phyloP scores from a whole-genome alignment of 2,329 filamentous ascomycete genomes.

The Chaetomiaceae sp. region DNA sequence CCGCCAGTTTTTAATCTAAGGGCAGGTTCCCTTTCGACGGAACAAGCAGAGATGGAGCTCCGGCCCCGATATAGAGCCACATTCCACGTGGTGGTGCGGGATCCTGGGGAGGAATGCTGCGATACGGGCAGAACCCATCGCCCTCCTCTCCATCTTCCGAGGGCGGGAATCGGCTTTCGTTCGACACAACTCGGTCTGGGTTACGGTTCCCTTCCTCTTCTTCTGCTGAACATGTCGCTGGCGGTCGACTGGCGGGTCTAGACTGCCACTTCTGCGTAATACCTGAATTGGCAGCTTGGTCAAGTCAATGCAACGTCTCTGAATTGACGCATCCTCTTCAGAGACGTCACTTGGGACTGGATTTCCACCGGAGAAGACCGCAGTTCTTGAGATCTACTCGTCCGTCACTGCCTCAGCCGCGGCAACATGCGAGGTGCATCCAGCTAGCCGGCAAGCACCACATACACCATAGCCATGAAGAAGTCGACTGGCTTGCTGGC shows the following conservation, averaged over 20 bases:
- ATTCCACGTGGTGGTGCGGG: constrained; percentile 9
- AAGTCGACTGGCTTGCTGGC: no score
- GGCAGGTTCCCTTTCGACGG: constrained; percentile 5
- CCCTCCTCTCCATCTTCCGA: background rate
- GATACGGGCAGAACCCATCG: background rate
- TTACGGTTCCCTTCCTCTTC: background rate
- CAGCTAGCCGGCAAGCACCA: background rate
- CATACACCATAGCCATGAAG: no score
- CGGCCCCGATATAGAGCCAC: background rate
- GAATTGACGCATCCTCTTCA: no score
- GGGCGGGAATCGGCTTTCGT: background rate
- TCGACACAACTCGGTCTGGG: background rate
- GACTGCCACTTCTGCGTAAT: background rate
- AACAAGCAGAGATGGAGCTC: background rate
- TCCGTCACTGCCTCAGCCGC: background rate
- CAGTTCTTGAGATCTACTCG: background rate
- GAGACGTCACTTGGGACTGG: no score
- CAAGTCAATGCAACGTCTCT: background rate
- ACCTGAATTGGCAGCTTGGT: background rate
- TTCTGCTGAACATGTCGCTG: background rate
- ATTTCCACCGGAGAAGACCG: no score
- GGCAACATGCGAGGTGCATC: constrained; percentile 5
- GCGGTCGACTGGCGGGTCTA: background rate
- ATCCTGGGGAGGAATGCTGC: background rate
- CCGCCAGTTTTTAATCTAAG: constrained; percentile 14